Evolutionary conservation across 441 rosid species (phyloP), one percentile per base, ranked within the genome.

Genomic region (Viola pubescens): DNA sequence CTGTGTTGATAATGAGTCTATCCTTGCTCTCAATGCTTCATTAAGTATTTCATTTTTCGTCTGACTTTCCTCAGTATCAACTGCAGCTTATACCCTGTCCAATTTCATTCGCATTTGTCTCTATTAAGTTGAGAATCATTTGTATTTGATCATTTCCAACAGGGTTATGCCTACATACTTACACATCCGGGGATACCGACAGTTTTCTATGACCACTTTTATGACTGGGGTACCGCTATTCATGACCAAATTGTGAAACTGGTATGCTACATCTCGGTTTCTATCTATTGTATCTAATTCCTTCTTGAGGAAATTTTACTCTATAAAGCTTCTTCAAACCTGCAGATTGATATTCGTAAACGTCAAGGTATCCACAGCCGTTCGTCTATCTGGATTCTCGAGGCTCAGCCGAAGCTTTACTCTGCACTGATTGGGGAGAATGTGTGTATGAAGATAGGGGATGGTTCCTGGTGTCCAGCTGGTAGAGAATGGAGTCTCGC

Each of bases 141-240:
- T 0, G 40, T 43, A 42, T 56, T 34, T 13, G 43, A 38, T 53
- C 14, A 58, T 61, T 67, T 52, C 58, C 42, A 62, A 42, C 81
- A 88, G 96, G 97, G 95, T 9, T 91, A 89, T 69, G 83, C 94
- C 19, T 91, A 85, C 75, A 77, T 85, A 73, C 88, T 89, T 57
- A 85, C 94, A 41, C 97, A 91, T 73, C 97, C 98, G 1, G 97
- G 98, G 57, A 85, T 81, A 9, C 97, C 98, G 1, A 34, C 82
- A 4, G 92, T 92, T 41, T 86, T 89, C 72, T 87, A 87, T 43
- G 98, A 92, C 68, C 97, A 92, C 69, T 84, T 87, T 51, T 87
- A 75, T 37, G 92, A 87, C 54, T 86, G 89, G 85, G 88, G 83
- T 48, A 70, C 71, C 73, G 73, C 94, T 39, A 62, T 55, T 43